Base-by-base conservation (phyloP, 208 protist species). In the Crithidia expoeki region DNA sequence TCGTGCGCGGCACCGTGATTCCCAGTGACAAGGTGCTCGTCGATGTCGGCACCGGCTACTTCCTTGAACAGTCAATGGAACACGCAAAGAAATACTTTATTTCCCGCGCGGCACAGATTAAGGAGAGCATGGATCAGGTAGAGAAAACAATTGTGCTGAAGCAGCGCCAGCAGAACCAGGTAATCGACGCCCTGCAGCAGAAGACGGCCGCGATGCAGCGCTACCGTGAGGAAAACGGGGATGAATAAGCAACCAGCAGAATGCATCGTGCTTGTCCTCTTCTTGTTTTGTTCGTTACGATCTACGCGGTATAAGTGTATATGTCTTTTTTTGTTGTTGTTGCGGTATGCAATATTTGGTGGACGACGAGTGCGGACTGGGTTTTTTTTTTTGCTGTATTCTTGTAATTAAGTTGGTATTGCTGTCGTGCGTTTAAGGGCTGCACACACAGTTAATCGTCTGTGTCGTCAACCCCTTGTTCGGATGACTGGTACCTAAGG, bases 41-140 rank as follows among this genome's bases (percentile, higher is more conserved):
- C 14, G 91, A 96, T 59, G 91, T 96, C 33, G 91, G 91, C 50
- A 94, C 91, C 42, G 88, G 89, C 64, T 96, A 96, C 81, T 96
- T 89, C 64, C 65, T 96, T 14, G 83, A 96, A 78, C 77, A 90
- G 78, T 79, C 86, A 21, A 89, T 93, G 77, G 80, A 72, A 11
- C 72, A 80, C 51, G 91, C 88, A 33, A 80, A 81, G 72, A 76
- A 73, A 32, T 94, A 94, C 79, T 96, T 94, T 61, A 72, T 59
- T 14, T 68, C 72, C 3, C 91, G 91, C 11, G 86, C 88, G n/a
- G 83, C 79, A 28, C 81, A 90, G 65, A 83, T 96, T 25, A 91
- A 88, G 65, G 91, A 94, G 60, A 87, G 83, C 71, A 90, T 96
- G 79, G 86, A 96, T 25, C 53, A 72, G 32, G 59, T 93, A 2